phyloP scores from a whole-genome alignment of 1,139 yeast genomes.

The Candida frijolesensis region DNA sequence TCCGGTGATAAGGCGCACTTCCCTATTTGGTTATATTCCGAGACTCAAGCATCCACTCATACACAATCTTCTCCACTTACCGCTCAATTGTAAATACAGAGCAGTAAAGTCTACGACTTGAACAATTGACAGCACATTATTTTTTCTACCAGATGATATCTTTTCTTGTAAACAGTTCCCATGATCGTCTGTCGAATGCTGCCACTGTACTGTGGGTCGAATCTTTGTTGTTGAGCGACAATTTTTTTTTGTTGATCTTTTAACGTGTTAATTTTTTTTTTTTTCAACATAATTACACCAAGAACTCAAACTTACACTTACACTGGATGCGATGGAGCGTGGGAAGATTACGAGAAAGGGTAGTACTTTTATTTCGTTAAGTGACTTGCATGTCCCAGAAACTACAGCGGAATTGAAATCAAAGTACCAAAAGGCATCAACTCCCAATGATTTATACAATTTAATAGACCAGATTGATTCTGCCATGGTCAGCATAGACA shows the following conservation, averaged over 20 bases:
- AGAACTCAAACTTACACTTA: background rate
- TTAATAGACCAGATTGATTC: constrained; percentile 19
- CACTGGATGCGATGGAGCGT: background rate
- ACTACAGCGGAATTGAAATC: constrained; percentile 10
- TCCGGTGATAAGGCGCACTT: no score
- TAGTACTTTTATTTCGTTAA: constrained; percentile 1
- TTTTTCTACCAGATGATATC: no score
- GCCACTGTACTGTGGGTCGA: no score
- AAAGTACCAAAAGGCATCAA: constrained; percentile 13
- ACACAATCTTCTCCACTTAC: no score
- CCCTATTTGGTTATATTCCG: no score
- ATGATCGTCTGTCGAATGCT: no score
- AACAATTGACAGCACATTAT: no score
- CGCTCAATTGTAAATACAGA: no score
- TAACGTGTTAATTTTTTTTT: constrained; percentile 5
- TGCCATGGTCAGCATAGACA: constrained; percentile 15
- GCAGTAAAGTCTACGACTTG: no score
- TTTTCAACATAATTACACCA: background rate
- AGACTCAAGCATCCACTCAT: no score
- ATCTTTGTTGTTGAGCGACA: background rate
- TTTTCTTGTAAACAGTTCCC: no score
- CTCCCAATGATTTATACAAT: constrained; percentile 18
- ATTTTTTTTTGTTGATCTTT: constrained; percentile 1
- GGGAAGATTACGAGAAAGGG: background rate
- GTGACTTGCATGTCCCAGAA: constrained; percentile 10